Percentiles rank a stretch among this genome's conserved stretches.
phyloP scores from a whole-genome alignment of 176 grass and related monocot genomes.

The Pontederia paniculata region DNA sequence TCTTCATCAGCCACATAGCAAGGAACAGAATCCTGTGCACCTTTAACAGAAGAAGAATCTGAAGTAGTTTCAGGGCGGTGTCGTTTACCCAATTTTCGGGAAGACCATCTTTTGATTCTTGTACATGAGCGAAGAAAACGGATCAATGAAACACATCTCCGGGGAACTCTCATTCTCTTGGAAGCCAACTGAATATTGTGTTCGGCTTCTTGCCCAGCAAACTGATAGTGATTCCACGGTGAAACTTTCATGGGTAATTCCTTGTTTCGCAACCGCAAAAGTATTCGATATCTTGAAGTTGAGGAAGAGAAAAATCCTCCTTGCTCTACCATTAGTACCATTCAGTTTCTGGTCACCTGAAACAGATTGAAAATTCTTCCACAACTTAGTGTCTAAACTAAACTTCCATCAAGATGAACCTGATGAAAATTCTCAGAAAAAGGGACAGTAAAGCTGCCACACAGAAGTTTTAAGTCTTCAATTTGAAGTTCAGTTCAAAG shows the following conservation, averaged over 20 bases:
- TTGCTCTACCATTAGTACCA: not conserved
- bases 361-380: not conserved
- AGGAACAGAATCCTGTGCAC: not conserved
- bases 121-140: conserved; percentile 5
- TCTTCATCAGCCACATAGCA: not conserved
- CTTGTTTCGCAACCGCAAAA: not conserved
- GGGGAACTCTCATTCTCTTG: not conserved
- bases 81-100: conserved; percentile 1
- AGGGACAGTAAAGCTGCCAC: not conserved
- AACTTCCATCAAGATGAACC: not conserved
- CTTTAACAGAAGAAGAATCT: conserved; percentile 6
- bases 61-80: conserved; percentile 8
- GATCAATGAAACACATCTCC: conserved; percentile 9
- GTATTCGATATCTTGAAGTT: conserved; percentile 2
- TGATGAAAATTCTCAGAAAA: not conserved
- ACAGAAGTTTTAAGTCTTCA: no score
- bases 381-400: not conserved
- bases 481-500: no score
- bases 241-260: conserved; percentile 19
- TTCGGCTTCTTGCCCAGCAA: conserved; percentile 6
- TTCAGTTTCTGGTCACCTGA: conserved; percentile 3
- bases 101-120: not conserved
- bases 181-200: conserved; percentile 17
- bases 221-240: conserved; percentile 9
- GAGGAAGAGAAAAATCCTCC: conserved; percentile 20